Evolutionary conservation across 306 rosid genomes (phyloP), one percentile per base, ranked within the genome.

Genomic region (Corylus avellana): DNA sequence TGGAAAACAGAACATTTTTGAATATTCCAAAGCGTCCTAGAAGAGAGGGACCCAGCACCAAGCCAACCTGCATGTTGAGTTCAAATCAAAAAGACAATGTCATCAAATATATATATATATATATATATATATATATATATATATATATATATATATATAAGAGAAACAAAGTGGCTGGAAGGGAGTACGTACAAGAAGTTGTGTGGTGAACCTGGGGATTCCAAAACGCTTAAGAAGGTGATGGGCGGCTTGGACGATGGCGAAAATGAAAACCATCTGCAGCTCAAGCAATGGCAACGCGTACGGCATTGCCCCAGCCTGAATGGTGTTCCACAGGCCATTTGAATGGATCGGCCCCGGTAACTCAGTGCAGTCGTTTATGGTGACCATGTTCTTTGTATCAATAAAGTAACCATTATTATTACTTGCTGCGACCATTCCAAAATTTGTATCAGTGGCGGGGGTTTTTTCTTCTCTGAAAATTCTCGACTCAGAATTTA

Each of bases 141-240:
- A 22, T 22, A 22, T 22, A 22, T 22, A 22, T 22, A 22, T 22
- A 22, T 22, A 22, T 22, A 32, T 1, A 20, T 57, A 18, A 58
- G 25, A 20, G 44, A 39, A 5, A 39, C 6, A 5, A 48, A 48
- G 51, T 48, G 27, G 25, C 25, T 22, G 25, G 12, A 10, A 42
- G 27, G 16, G 48, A 64, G 13, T n/a, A 77, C 86, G 12, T 85
- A 91, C 95, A 70, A 89, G 46, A 80, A 92, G 85, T 75, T 91
- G 93, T 3, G 89, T 59, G 77, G 89, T 48, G 53, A 89, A 58
- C 70, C 37, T 61, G 70, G 98, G 88, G 56, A 91, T 7, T 17
- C 87, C 76, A 39, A 89, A 70, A 12, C 81, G 92, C 76, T 79
- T 85, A 76, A 92, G 81, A 59, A 84, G 0, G 27, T 79, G 56